These are phyloP conservation scores for Fusarium phyllophilum DNA, from an alignment of 2,329 filamentous ascomycete species.

Conservation along the genomic window DNA sequence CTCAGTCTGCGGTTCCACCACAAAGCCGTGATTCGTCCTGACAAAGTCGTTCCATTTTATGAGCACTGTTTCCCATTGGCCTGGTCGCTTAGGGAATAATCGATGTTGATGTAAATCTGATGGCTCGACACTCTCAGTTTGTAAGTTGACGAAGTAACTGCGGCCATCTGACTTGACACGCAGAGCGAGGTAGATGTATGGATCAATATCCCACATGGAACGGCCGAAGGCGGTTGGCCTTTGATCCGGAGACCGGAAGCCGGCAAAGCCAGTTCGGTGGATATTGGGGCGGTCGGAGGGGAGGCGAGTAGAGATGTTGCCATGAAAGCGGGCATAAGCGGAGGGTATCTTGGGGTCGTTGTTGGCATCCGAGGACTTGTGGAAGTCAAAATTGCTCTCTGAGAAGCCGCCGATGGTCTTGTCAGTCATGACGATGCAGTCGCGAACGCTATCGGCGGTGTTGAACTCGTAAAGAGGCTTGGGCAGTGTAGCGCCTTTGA, in stretches of 20 bases:
- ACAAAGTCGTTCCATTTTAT: constrained; percentile 95
- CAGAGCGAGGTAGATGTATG: constrained; percentile 86
- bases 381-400: constrained; percentile 74
- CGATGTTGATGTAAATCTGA: constrained; percentile 98
- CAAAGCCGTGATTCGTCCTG: constrained; percentile 89
- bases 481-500: constrained; percentile 72
- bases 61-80: constrained; percentile 94
- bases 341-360: constrained; percentile 24
- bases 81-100: constrained; percentile 79
- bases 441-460: constrained; percentile 55
- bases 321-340: constrained; percentile 82
- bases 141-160: constrained; percentile 93
- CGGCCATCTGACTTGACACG: constrained; percentile 90
- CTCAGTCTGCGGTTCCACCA: constrained; percentile 92
- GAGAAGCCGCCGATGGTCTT: constrained; percentile 88
- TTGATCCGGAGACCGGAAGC: constrained; percentile 85
- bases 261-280: constrained; percentile 86
- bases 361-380: background rate
- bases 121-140: constrained; percentile 91
- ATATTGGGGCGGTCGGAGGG: constrained; percentile 79
- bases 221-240: constrained; percentile 85
- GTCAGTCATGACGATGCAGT: constrained; percentile 86
- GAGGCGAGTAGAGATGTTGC: constrained; percentile 86
- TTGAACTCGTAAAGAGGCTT: constrained; percentile 74
- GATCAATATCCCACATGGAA: constrained; percentile 87